phyloP scores from a whole-genome alignment of 2,329 filamentous ascomycete species.

The Verticillium zaregamsianum region DNA sequence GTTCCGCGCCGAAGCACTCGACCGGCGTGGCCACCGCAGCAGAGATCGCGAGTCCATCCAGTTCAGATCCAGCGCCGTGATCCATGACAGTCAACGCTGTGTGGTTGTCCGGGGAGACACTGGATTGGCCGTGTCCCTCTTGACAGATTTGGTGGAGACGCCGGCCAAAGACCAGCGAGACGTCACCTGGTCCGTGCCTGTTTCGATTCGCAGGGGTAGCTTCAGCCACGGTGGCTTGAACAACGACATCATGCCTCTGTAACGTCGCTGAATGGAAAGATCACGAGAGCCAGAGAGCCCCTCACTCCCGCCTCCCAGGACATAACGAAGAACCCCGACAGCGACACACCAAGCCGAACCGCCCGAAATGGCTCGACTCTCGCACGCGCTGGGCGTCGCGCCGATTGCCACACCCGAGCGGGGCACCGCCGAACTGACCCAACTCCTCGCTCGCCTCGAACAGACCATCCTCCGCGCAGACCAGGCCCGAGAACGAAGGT shows the following conservation, averaged over 20 bases:
- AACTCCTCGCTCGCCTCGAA: constrained; percentile 63
- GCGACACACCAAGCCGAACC: background rate
- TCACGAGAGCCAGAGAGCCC: constrained; percentile 2
- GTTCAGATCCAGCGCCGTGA: no score
- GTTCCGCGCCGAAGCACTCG: no score
- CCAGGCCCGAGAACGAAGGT: constrained; percentile 50
- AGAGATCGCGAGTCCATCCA: no score
- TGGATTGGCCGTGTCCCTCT: background rate
- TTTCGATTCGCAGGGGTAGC: constrained; percentile 4
- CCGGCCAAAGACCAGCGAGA: background rate
- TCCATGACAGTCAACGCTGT: no score
- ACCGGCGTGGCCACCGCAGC: no score
- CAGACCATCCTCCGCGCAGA: constrained; percentile 59
- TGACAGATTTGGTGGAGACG: background rate
- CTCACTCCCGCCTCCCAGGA: background rate
- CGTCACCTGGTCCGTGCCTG: background rate
- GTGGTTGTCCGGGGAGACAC: no score
- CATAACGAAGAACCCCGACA: background rate
- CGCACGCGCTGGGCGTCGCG: background rate
- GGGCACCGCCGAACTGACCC: constrained; percentile 48
- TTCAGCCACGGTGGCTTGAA: constrained; percentile 16
- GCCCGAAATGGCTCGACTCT: constrained; percentile 9
- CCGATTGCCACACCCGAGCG: constrained; percentile 19
- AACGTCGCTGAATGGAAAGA: background rate
- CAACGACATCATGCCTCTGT: constrained; percentile 8